A percentile compares a stretch with the other conserved stretches of the same genome.
Conservation (phyloP, 2,329 filamentous ascomycete genomes). For the Dendryphion nanum region DNA sequence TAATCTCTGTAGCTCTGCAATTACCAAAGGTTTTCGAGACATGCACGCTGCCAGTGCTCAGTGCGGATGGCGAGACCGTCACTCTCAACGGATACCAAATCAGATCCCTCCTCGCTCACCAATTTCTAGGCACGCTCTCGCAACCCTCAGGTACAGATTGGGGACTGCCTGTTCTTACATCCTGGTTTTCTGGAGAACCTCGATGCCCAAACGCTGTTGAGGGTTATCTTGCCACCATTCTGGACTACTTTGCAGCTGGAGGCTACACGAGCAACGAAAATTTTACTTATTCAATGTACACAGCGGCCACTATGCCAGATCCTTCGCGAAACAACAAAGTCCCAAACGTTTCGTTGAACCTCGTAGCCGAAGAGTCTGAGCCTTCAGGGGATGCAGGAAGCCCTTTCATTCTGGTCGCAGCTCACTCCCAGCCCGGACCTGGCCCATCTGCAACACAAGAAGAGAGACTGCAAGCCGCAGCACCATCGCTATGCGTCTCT, state of each 20-base stretch:
- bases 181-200: constrained; percentile 6
- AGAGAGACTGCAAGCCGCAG: constrained; percentile 10
- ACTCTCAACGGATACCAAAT: constrained; percentile 6
- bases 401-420: constrained; percentile 11
- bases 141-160: constrained; percentile 4
- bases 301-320: constrained; percentile 6
- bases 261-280: constrained; percentile 2
- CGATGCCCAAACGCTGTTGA: constrained; percentile 7
- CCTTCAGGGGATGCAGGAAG: constrained; percentile 1
- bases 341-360: constrained; percentile 4
- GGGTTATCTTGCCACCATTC: constrained; percentile 6
- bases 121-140: constrained; percentile 8
- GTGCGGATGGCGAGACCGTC: constrained; percentile 1
- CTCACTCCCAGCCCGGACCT: constrained; percentile 10
- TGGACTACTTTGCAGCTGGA: constrained; percentile 7
- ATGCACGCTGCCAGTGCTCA: background rate
- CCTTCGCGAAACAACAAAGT: constrained; percentile 4
- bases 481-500: constrained; percentile 8
- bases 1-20: background rate
- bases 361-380: constrained; percentile 8
- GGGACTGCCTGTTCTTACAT: constrained; percentile 8
- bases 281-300: constrained; percentile 6
- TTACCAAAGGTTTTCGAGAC: constrained; percentile 2
- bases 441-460: constrained; percentile 11
- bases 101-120: constrained; percentile 9